Evolutionary conservation across 106 monocot species (phyloP), one percentile per base, ranked within the genome.

Genomic region (Xerophyta viscosa): DNA sequence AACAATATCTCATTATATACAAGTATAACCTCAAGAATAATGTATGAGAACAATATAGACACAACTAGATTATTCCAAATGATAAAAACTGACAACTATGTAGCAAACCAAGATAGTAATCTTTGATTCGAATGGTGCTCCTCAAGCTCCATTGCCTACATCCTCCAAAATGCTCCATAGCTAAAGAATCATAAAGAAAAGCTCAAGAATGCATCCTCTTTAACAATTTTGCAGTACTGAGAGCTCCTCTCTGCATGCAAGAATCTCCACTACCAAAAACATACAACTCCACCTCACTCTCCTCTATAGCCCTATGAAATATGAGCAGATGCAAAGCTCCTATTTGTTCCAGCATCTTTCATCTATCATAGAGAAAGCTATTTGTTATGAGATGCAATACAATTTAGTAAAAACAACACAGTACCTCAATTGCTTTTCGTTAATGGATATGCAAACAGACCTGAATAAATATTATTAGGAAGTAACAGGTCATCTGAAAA

Each of bases 311-410:
- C 68, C 42, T 68, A 69, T 31, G 50, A 39, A 39, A 39, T 39
- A 39, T 46, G 20, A 61, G 52, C 42, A 50, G 82, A 68, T 69
- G 64, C 75, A 76, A 77, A 77, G 66, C 76, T 82, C 68, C 68
- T 77, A 77, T 61, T 65, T 72, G 56, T 63, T 46, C 76, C 52
- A 72, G 76, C 72, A 52, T 57, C 82, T 50, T 66, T 71, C 57
- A 72, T 76, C 82, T 76, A 82, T 77, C 72, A 82, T 77, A 58
- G 68, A 72, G 72, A 61, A 77, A 66, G 56, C 54, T 75, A 8
- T 28, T 36, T 72, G 72, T 82, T 51, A 68, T 43, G 59, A 39
- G 31, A 68, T 56, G 45, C 51, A 72, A 42, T 29, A 52, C 33
- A 19, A 37, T 51, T 57, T 43, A 36, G 58, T 52, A 48, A 45